Evolutionary conservation across 495 filamentous ascomycete species (phyloP).

Genomic region (Neurospora tetraspora): DNA sequence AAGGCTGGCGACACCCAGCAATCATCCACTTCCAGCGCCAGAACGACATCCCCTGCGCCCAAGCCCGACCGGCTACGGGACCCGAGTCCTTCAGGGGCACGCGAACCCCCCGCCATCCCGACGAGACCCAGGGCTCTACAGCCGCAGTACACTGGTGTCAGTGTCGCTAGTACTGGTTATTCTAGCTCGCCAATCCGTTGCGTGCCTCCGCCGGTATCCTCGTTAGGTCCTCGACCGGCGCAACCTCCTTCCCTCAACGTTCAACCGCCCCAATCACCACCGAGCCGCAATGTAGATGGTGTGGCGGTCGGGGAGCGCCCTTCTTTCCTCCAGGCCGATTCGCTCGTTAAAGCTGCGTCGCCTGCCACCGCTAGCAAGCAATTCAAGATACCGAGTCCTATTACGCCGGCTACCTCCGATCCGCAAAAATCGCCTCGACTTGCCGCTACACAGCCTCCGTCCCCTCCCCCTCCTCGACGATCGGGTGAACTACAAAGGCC

Average conservation of each 20-base stretch:
- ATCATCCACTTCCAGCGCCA: slow-evolving; percentile 8
- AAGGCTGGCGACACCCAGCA: slow-evolving; percentile 35
- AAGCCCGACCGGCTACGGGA: slow-evolving; percentile 33
- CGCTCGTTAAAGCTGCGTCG: slow-evolving; percentile 37
- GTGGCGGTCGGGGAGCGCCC: slow-evolving; percentile 28
- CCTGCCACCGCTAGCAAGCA: slow-evolving; percentile 39
- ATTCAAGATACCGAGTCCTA: slow-evolving; percentile 42
- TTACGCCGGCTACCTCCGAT: slow-evolving; percentile 37
- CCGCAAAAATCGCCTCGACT: slow-evolving; percentile 33
- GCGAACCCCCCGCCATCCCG: slow-evolving; percentile 44
- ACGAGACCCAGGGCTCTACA: slow-evolving; percentile 30
- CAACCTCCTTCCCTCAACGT: slow-evolving; percentile 60
- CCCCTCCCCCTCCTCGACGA: slow-evolving; percentile 44
- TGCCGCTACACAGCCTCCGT: slow-evolving; percentile 34
- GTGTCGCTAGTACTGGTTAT: neutral
- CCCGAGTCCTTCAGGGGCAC: slow-evolving; percentile 36
- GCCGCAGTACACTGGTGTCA: slow-evolving; percentile 11
- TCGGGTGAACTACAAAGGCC: slow-evolving; percentile 41
- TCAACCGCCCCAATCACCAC: slow-evolving; percentile 67
- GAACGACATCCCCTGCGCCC: slow-evolving; percentile 25
- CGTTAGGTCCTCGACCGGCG: slow-evolving; percentile 36
- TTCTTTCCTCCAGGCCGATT: slow-evolving; percentile 35
- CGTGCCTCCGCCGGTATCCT: slow-evolving; percentile 22
- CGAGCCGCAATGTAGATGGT: slow-evolving; percentile 33
- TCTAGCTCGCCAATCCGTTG: slow-evolving; percentile 20